Evolutionary conservation across 2,329 filamentous ascomycete species (phyloP).

Genomic region (Fusarium newnesense): DNA sequence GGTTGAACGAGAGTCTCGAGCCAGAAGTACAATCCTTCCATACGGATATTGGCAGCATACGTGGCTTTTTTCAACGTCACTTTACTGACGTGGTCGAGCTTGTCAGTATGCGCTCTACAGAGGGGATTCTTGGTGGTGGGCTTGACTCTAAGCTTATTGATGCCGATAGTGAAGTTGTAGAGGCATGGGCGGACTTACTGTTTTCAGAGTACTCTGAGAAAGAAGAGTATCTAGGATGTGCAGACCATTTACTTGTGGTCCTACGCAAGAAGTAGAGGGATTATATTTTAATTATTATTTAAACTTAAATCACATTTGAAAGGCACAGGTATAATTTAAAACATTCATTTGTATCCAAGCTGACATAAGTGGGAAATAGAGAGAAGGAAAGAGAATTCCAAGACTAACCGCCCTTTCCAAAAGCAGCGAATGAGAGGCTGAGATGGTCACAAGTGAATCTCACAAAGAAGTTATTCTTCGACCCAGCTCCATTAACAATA

Average conservation of each 20-base stretch:
- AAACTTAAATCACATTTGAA: too few species aligned
- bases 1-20: background rate
- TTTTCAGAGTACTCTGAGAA: background rate
- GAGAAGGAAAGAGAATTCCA: fast-evolving
- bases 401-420: background rate
- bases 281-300: too few species aligned
- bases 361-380: background rate
- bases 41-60: background rate
- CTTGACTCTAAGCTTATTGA: background rate
- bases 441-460: background rate
- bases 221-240: background rate
- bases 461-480: background rate
- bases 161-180: background rate
- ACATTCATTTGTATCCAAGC: fast-evolving
- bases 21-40: background rate
- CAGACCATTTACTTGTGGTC: background rate
- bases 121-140: background rate
- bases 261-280: background rate
- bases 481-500: background rate
- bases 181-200: background rate
- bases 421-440: background rate
- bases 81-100: background rate
- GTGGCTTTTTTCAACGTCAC: background rate
- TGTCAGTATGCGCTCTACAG: background rate
- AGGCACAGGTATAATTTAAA: too few species aligned